Percentiles rank a stretch among this genome's conserved stretches.
phyloP scores from a whole-genome alignment of 495 filamentous ascomycete genomes.

The Aspergillus coremiiformis region DNA sequence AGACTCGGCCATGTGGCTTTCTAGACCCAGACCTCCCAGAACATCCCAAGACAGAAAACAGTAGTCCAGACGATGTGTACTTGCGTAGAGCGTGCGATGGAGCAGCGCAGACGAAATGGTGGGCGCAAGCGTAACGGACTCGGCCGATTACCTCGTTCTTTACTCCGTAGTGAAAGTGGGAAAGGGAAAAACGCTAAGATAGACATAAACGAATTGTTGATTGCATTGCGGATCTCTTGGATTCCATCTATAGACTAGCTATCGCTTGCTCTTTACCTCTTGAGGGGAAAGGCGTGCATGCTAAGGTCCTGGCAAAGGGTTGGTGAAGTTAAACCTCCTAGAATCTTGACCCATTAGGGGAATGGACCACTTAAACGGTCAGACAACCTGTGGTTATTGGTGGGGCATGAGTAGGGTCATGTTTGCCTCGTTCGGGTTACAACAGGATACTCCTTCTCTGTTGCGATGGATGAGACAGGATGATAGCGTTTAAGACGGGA shows the following conservation, averaged over 20 bases:
- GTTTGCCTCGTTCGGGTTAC: too few species aligned
- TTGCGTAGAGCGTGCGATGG: background rate
- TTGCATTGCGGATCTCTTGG: background rate
- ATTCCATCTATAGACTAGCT: background rate
- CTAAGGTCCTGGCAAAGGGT: background rate
- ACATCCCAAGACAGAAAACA: background rate
- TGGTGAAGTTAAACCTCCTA: background rate
- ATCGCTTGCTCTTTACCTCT: constrained; percentile 1
- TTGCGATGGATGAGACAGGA: background rate
- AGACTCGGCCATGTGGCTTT: constrained; percentile 18
- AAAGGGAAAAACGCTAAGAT: background rate
- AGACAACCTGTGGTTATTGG: background rate
- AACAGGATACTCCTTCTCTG: too few species aligned
- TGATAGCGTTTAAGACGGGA: background rate
- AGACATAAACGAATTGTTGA: background rate
- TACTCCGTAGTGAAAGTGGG: background rate
- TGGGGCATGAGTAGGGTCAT: background rate
- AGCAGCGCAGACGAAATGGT: background rate
- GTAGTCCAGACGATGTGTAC: constrained; percentile 9
- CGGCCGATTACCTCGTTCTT: background rate
- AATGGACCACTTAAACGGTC: background rate
- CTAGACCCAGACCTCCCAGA: background rate
- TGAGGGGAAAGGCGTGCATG: background rate
- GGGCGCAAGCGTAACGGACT: too few species aligned
- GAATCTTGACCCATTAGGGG: background rate